Evolutionary conservation across 73 alveolate genomes (phyloP).

Genomic region (Stentor coeruleus): DNA sequence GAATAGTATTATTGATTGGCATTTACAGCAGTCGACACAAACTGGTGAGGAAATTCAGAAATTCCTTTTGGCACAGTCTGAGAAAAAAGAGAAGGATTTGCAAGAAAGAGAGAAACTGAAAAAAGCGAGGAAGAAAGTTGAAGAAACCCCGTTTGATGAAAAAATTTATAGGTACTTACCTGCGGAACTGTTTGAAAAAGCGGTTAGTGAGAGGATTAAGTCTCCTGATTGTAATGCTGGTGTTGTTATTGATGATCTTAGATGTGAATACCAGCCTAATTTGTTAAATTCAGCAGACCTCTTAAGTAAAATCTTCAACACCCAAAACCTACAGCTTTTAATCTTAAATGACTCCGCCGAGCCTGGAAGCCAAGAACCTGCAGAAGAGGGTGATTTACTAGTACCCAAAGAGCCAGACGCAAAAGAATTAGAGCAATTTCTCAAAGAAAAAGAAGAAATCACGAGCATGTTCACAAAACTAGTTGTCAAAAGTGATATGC

Average conservation of each 20-base stretch:
- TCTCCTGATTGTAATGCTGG: slow-evolving; percentile 97
- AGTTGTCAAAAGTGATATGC: slow-evolving; percentile 48
- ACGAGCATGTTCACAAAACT: slow-evolving; percentile 26
- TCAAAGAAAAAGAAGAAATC: slow-evolving; percentile 56
- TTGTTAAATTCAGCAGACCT: slow-evolving; percentile 65
- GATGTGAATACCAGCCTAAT: slow-evolving; percentile 81
- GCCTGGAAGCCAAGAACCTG: not conserved
- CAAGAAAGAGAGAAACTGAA: slow-evolving; percentile 91
- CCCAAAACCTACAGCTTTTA: slow-evolving; percentile 79
- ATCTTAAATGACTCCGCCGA: slow-evolving; percentile 48
- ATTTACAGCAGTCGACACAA: slow-evolving; percentile 45
- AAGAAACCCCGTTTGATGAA: slow-evolving; percentile 82
- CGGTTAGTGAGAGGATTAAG: slow-evolving; percentile 74
- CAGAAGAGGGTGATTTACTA: slow-evolving; percentile 15
- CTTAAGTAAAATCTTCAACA: slow-evolving; percentile 79
- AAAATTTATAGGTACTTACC: slow-evolving; percentile 75
- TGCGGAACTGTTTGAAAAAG: slow-evolving; percentile 77
- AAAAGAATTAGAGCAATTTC: slow-evolving; percentile 26
- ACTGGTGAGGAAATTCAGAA: slow-evolving; percentile 69
- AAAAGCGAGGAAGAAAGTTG: slow-evolving; percentile 86
- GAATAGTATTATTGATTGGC: slow-evolving; percentile 73
- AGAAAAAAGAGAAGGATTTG: slow-evolving; percentile 68
- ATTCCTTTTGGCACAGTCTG: slow-evolving; percentile 75
- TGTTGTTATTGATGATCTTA: slow-evolving; percentile 89
- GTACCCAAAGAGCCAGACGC: slow-evolving; percentile 51